Evolutionary conservation across 768 basidiomycete species (phyloP), one percentile per base, ranked within the genome.

Genomic region (Pleurotus citrinopileatus): DNA sequence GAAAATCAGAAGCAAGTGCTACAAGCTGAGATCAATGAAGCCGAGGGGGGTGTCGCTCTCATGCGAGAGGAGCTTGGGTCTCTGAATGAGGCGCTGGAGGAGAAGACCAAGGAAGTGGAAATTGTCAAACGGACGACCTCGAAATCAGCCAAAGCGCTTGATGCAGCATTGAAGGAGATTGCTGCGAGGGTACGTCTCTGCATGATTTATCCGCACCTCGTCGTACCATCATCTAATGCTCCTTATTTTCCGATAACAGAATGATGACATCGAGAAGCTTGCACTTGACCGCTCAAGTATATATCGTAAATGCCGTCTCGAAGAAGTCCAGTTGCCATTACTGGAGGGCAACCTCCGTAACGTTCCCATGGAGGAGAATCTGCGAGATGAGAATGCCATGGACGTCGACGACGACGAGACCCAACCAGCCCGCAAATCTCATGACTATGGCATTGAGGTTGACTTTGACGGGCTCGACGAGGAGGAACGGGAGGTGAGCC

Each of bases 301-400:
- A 42, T 98, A 98, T 66, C 83, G 95, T 13, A 91, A 91, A 63
- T 98, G 96, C 69, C 83, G 94, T 58, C 76, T 99, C 40, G 97
- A 99, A 58, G 94, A 97, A 61, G 88, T 98, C 60, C 80, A 80
- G 55, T 67, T 99, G 15, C 94, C 96, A 0, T 72, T 98, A 10
- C 60, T 77, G 12, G 67, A 79, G 52, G 97, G 96, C 4, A 80
- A 83, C 62, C 72, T 98, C 52, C 87, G 83, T 67, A 82, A 90
- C 60, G 91, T 98, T 2, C 91, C 96, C 0, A 90, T 98, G 83
- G 94, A 98, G 65, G 97, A 98, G 83, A 89, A 88, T 61, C 77
- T 90, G 19, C 85, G 86, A 3, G 89, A 92, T 28, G 91, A 90
- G 69, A 84, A 91, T 32, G 87, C 85, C 2, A 97, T 98, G 94